phyloP scores from a whole-genome alignment of 2,329 filamentous ascomycete species.

The Thelonectria blattea region DNA sequence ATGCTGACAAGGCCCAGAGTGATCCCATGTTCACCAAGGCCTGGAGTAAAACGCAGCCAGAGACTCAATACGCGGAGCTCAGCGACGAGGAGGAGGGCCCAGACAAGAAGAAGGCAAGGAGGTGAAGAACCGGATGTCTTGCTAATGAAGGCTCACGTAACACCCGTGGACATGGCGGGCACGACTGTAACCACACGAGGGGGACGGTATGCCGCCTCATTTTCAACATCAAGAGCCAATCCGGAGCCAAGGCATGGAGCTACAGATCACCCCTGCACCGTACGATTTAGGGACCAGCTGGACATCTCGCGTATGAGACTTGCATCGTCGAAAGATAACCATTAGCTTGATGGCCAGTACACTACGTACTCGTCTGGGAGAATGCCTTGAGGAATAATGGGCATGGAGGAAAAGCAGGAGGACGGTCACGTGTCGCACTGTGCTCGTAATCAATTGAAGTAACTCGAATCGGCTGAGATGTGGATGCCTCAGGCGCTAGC shows the following conservation, averaged over 20 bases:
- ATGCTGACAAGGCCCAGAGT: conserved; percentile 89
- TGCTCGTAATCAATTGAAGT: conserved; percentile 22
- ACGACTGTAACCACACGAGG: too few relatives aligned
- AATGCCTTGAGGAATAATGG: background rate
- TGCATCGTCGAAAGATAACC: too few relatives aligned
- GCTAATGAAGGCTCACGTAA: conserved; percentile 18
- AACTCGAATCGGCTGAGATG: conserved; percentile 15
- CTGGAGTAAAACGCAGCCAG: conserved; percentile 90
- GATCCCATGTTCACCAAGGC: conserved; percentile 95
- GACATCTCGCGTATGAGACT: too few relatives aligned
- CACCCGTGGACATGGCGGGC: background rate
- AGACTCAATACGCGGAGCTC: conserved; percentile 86
- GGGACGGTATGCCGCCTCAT: conserved; percentile 5
- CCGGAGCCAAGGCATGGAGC: background rate
- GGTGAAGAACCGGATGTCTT: conserved; percentile 45
- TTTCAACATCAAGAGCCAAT: conserved; percentile 3
- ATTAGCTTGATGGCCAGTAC: background rate
- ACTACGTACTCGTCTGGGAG: background rate
- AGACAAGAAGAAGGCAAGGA: conserved; percentile 69
- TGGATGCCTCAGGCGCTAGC: conserved; percentile 32
- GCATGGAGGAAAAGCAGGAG: background rate
- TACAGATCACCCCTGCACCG: background rate
- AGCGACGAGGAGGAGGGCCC: conserved; percentile 83
- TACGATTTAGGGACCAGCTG: too few relatives aligned
- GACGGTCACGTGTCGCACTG: conserved; percentile 30